phyloP scores from a whole-genome alignment of 2,329 filamentous ascomycete genomes.

The Atkinsonella hypoxylon region DNA sequence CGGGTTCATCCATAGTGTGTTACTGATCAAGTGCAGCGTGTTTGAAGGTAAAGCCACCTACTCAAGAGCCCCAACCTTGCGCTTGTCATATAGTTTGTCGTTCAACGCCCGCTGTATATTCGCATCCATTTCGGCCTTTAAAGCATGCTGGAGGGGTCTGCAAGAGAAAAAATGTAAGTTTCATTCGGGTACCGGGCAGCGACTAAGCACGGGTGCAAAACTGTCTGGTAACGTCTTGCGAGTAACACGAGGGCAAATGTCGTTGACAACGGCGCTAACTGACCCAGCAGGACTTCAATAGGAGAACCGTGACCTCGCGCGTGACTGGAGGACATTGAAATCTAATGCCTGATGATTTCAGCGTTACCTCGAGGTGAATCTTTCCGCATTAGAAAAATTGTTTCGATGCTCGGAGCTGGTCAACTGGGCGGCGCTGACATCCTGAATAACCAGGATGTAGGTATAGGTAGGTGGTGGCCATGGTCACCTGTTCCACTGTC shows the following conservation, averaged over 20 bases:
- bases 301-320: too few species aligned
- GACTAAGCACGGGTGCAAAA: too few species aligned
- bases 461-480: too few species aligned
- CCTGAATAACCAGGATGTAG: too few species aligned
- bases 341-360: too few species aligned
- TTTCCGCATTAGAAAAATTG: too few species aligned
- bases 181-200: too few species aligned
- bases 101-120: conserved; percentile 84
- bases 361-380: neutral
- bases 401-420: too few species aligned
- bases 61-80: conserved; percentile 94
- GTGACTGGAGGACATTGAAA: too few species aligned
- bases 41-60: conserved; percentile 34
- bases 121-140: conserved; percentile 58
- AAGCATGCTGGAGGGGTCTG: conserved; percentile 1
- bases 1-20: neutral
- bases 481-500: too few species aligned
- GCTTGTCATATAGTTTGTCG: conserved; percentile 97
- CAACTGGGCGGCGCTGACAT: too few species aligned
- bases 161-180: neutral
- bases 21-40: neutral
- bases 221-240: neutral
- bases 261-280: neutral
- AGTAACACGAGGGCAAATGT: neutral
- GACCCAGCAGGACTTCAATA: neutral